These are phyloP conservation scores for Lathyrus tuberosus DNA, from an alignment of 306 rosid genomes.

Conservation along the genomic window DNA sequence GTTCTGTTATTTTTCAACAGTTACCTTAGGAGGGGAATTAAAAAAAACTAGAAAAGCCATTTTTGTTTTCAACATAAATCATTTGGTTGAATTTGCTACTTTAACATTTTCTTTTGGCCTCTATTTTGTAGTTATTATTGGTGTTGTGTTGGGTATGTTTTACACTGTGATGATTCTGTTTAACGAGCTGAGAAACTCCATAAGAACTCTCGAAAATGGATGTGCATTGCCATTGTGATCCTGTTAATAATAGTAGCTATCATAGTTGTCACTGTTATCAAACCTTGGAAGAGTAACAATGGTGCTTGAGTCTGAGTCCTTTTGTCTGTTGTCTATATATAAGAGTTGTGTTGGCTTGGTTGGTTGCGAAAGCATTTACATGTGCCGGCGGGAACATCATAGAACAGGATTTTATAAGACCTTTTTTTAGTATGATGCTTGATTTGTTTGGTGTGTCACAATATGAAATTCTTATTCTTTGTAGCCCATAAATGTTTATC, in stretches of 20 bases:
- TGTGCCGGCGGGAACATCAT: constrained; percentile 36
- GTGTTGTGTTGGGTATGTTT: too few species aligned
- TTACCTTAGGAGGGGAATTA: too few species aligned
- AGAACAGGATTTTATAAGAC: constrained; percentile 28
- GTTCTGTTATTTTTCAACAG: too few species aligned
- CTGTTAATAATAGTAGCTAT: constrained; percentile 73
- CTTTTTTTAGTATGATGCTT: constrained; percentile 40
- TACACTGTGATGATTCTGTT: too few species aligned
- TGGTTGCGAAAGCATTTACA: constrained; percentile 36
- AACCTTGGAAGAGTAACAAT: constrained; percentile 83
- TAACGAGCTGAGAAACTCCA: constrained; percentile 93
- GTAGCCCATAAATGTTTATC: constrained; percentile 33
- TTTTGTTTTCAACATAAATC: too few species aligned
- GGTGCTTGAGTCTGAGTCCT: constrained; percentile 53
- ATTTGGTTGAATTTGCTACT: too few species aligned
- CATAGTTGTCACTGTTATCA: constrained; percentile 67
- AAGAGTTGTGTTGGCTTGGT: constrained; percentile 43
- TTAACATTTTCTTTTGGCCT: too few species aligned
- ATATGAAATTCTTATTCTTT: constrained; percentile 46
- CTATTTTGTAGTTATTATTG: too few species aligned
- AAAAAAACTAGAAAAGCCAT: too few species aligned
- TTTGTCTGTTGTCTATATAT: constrained; percentile 47
- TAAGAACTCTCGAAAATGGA: constrained; percentile 86
- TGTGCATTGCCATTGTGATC: constrained; percentile 79
- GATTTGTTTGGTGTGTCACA: constrained; percentile 44